These are phyloP conservation scores for Prunus mongolica DNA, from an alignment of 306 rosid genomes.

Conservation along the genomic window DNA sequence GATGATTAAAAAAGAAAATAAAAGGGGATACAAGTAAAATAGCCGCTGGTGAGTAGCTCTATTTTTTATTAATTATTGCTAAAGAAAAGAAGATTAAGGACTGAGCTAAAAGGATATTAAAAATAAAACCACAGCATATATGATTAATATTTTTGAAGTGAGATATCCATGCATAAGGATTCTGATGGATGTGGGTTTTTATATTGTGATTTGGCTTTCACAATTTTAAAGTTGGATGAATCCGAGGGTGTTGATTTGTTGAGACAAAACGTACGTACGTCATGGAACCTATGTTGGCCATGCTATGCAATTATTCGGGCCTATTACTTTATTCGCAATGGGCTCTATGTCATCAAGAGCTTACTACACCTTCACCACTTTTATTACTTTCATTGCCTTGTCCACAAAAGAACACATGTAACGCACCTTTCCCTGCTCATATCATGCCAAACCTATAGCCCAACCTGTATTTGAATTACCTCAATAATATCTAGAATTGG, in stretches of 20 bases:
- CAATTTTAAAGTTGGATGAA: not conserved
- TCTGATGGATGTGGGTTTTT: not conserved
- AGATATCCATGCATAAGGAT: not conserved
- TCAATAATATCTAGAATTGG: too few species aligned
- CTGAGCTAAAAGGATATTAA: not conserved
- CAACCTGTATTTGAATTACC: not conserved
- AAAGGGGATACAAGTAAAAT: too few species aligned
- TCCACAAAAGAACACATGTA: conserved; percentile 12
- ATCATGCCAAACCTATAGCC: not conserved
- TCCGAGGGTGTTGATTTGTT: not conserved
- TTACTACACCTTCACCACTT: not conserved
- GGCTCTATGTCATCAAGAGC: conserved; percentile 4
- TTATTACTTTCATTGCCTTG: conserved; percentile 30
- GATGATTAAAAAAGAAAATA: too few species aligned
- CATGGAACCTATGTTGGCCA: not conserved
- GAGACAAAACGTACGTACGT: not conserved
- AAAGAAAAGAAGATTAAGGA: not conserved
- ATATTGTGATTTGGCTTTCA: not conserved
- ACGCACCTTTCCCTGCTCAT: conserved; percentile 9
- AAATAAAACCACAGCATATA: not conserved
- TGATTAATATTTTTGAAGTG: not conserved
- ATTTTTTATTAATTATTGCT: too few species aligned
- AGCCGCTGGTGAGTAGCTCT: too few species aligned
- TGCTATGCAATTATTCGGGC: not conserved
- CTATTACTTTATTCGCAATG: conserved; percentile 1